A percentile compares a stretch with the other conserved stretches of the same genome.
These are phyloP conservation scores for Microsporum ferrugineum DNA, from an alignment of 2,329 filamentous ascomycete species.

Conservation along the genomic window DNA sequence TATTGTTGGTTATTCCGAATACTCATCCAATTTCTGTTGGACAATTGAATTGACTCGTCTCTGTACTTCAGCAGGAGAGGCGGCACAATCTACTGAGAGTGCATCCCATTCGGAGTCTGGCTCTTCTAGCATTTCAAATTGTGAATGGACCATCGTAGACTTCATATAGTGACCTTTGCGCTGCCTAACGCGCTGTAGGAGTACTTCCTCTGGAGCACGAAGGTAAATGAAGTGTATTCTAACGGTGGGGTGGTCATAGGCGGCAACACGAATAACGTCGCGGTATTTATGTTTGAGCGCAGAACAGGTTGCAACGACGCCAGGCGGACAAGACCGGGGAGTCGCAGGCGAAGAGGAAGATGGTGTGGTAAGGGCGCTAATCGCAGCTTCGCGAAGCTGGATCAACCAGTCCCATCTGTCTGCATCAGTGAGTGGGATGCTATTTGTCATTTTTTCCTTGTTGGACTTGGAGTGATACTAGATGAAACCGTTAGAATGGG, in stretches of 20 bases:
- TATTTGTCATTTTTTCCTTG: conserved; percentile 80
- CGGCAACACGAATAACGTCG: conserved; percentile 73
- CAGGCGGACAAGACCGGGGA: conserved; percentile 34
- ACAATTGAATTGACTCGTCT: conserved; percentile 12
- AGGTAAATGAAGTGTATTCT: conserved; percentile 89
- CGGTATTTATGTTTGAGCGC: conserved; percentile 95
- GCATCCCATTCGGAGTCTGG: conserved; percentile 65
- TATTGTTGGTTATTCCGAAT: conserved; percentile 2
- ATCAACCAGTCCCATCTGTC: conserved; percentile 98
- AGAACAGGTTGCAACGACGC: conserved; percentile 92
- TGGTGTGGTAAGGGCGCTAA: conserved; percentile 39
- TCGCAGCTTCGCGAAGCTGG: conserved; percentile 53
- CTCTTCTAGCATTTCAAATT: conserved; percentile 77
- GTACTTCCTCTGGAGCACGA: conserved; percentile 59
- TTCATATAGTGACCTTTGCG: conserved; percentile 92
- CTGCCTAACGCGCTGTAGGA: conserved; percentile 61
- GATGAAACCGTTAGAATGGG: conserved; percentile 9
- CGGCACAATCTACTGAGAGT: conserved; percentile 56
- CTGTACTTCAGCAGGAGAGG: conserved; percentile 40
- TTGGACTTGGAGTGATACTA: conserved; percentile 51
- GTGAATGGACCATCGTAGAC: conserved; percentile 84
- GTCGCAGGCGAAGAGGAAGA: conserved; percentile 25
- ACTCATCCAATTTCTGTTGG: conserved; percentile 11
- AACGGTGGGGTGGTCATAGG: conserved; percentile 60
- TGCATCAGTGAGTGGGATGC: conserved; percentile 74